These are phyloP conservation scores for Tagetes erecta DNA, from an alignment of 129 eudicot species.

Conservation along the genomic window DNA sequence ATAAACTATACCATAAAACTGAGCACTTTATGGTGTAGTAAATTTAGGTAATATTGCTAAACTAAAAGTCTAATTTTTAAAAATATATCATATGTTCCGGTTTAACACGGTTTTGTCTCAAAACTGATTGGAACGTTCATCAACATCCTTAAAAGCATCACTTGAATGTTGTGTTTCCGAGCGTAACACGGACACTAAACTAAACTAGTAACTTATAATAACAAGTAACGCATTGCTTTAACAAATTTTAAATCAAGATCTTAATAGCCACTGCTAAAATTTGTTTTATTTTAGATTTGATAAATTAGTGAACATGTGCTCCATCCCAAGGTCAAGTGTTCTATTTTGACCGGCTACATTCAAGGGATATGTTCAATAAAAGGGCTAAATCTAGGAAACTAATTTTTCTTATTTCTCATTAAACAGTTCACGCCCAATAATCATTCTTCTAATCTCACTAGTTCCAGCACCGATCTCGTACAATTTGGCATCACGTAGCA, in stretches of 20 bases:
- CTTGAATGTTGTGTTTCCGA: too few species aligned
- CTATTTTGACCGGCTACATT: neutral
- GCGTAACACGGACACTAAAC: too few species aligned
- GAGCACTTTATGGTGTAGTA: too few species aligned
- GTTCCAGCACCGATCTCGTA: constrained; percentile 98
- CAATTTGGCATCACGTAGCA: constrained; percentile 85
- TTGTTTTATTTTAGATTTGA: neutral
- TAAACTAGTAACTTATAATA: too few species aligned
- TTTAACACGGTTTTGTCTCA: too few species aligned
- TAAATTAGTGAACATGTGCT: neutral
- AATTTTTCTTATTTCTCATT: constrained; percentile 51
- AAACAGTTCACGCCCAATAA: constrained; percentile 76
- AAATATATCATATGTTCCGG: too few species aligned
- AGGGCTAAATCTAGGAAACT: neutral
- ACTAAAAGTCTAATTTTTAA: too few species aligned
- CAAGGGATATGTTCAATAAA: neutral
- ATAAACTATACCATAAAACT: too few species aligned
- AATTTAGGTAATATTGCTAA: too few species aligned
- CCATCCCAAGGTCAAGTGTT: neutral
- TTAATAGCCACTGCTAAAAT: neutral
- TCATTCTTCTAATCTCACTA: constrained; percentile 78
- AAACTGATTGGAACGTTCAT: too few species aligned
- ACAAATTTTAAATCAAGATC: neutral
- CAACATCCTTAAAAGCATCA: too few species aligned
- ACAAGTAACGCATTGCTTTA: too few species aligned